Evolutionary conservation across 345 rosid genomes (phyloP), one percentile per base, ranked within the genome.

Genomic region (Balakata baccata): DNA sequence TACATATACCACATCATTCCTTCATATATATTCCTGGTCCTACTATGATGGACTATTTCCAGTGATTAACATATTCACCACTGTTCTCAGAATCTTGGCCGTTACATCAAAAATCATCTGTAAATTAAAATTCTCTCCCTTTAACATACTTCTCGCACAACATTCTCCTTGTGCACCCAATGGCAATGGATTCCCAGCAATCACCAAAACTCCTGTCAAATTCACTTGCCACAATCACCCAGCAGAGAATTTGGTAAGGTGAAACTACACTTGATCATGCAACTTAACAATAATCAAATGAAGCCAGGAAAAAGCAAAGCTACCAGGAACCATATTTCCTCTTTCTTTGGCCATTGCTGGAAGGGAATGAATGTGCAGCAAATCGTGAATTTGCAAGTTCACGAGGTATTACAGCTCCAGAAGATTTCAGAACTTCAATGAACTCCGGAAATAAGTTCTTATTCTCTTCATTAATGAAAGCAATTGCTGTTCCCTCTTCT

Each of bases 361-460:
- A 72, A 59, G 81, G 75, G 63, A 81, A 66, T 63, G 86, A 75
- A 38, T 75, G 69, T 7, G 11, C 41, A 7, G 67, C 18, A 72
- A 77, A 87, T 60, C 78, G 74, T 61, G 89, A 86, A 83, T 84
- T 87, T 54, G 57, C 66, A 75, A 94, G 90, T 73, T 92, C 89
- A 73, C 86, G 86, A 58, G 98, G 97, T 69, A 94, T 64, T 74
- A 79, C 85, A 64, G 95, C 93, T 76, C 95, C 90, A 53, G 92
- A 85, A 37, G 91, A 85, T 79, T 84, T 88, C 64, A 90, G 78
- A 76, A 74, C 77, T 51, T 83, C 84, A 17, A 86, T 81, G 57
- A 92, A 75, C 63, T 89, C 95, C 37, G 89, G 86, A 41, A 94
- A 86, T 73, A 94, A 78, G 61, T 79, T 84, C 76, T 80, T 89